Percentiles rank a stretch among this genome's conserved stretches.
These are phyloP conservation scores for Tetracladium setigerum DNA, from an alignment of 495 filamentous ascomycete species.

Conservation along the genomic window DNA sequence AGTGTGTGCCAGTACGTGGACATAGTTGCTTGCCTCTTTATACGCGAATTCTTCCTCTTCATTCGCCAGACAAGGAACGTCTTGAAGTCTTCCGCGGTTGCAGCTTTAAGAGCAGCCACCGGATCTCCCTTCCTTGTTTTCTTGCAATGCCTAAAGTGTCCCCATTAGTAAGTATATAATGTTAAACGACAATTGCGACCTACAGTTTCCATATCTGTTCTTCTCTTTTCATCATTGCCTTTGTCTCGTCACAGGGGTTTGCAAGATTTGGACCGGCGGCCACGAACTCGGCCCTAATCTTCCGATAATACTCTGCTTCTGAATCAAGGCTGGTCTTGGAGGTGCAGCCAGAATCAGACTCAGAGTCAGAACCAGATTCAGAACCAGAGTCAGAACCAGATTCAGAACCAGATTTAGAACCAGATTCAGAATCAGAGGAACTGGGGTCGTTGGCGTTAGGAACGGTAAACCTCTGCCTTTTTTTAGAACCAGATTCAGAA, in stretches of 20 bases:
- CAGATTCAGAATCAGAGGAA: too few species aligned
- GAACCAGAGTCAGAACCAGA: conserved; percentile 1
- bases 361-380: conserved; percentile 1
- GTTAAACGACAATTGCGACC: too few species aligned
- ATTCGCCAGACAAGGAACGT: conserved; percentile 1
- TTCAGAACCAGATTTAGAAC: too few species aligned
- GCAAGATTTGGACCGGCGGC: background rate
- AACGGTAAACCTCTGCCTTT: background rate
- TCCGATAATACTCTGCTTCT: background rate
- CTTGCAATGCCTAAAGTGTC: too few species aligned
- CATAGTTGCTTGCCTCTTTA: conserved; percentile 5
- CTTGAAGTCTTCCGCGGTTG: conserved; percentile 4
- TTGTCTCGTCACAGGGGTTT: background rate
- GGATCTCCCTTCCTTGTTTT: too few species aligned
- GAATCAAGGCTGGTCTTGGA: too few species aligned
- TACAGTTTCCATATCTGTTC: background rate
- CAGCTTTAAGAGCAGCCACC: too few species aligned
- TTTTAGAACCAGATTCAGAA: too few species aligned
- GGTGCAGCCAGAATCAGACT: conserved; percentile 1
- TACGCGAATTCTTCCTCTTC: conserved; percentile 1
- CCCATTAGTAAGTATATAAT: too few species aligned
- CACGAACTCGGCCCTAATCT: background rate
- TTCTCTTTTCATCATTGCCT: conserved; percentile 2
- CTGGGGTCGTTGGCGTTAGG: background rate
- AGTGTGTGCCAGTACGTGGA: conserved; percentile 1